These are phyloP conservation scores for Rubus parviflorus DNA, from an alignment of 306 rosid species.

Conservation along the genomic window DNA sequence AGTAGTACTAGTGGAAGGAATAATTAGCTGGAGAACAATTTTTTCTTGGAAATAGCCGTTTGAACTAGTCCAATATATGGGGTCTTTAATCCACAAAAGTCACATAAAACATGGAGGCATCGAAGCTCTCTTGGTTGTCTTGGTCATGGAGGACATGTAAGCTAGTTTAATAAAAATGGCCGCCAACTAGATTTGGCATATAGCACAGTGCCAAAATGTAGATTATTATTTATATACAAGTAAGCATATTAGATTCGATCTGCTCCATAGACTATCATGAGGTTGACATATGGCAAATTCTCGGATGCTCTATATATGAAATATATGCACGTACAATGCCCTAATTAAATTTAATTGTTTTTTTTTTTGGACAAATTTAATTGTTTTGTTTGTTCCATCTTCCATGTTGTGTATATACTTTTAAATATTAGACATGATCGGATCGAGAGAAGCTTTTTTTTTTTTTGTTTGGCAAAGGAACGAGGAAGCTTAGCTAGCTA, in stretches of 20 bases:
- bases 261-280: conserved; percentile 25
- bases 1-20: neutral
- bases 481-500: too few relatives aligned
- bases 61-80: conserved; percentile 44
- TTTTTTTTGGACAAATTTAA: too few relatives aligned
- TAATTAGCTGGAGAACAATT: neutral
- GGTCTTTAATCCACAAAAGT: conserved; percentile 22
- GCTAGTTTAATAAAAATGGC: conserved; percentile 21
- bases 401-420: too few relatives aligned
- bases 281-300: conserved; percentile 50
- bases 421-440: neutral
- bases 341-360: too few relatives aligned
- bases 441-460: too few relatives aligned
- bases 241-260: conserved; percentile 20
- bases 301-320: conserved; percentile 17
- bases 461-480: too few relatives aligned
- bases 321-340: neutral
- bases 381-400: neutral
- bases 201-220: conserved; percentile 19
- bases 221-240: conserved; percentile 31
- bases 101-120: conserved; percentile 41
- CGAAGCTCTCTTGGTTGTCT: conserved; percentile 52
- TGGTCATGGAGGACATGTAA: conserved; percentile 53
- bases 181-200: neutral
- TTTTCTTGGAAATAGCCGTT: conserved; percentile 30